Evolutionary conservation across 768 basidiomycete genomes (phyloP).

Genomic region (Hortiboletus flavorubellus): DNA sequence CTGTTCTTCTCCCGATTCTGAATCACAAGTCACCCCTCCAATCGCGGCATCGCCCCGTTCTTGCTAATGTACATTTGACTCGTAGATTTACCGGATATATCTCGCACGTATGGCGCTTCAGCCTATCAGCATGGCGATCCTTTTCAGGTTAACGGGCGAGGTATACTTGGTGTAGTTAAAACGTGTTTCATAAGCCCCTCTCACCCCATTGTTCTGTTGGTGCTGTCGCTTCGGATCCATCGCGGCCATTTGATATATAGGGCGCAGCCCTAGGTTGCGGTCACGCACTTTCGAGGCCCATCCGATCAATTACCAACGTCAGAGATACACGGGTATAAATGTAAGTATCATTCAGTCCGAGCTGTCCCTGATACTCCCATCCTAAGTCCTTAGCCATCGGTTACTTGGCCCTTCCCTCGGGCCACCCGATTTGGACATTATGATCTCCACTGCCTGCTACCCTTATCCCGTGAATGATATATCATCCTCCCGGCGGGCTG

Average conservation of each 20-base stretch:
- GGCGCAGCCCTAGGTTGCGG: slow-evolving; percentile 27
- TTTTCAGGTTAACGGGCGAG: slow-evolving; percentile 16
- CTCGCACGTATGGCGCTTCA: slow-evolving; percentile 11
- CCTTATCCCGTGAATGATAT: slow-evolving; percentile 26
- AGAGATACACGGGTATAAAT: slow-evolving; percentile 32
- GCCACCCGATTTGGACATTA: slow-evolving; percentile 24
- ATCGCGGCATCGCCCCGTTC: slow-evolving; percentile 26
- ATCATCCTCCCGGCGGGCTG: slow-evolving; percentile 20
- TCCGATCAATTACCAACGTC: slow-evolving; percentile 31
- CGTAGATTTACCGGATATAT: slow-evolving; percentile 37
- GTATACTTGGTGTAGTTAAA: slow-evolving; percentile 20
- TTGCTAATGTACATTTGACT: slow-evolving; percentile 1
- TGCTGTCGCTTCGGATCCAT: slow-evolving; percentile 23
- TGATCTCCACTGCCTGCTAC: slow-evolving; percentile 32
- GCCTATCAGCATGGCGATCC: slow-evolving; percentile 17
- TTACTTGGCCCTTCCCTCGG: slow-evolving; percentile 15
- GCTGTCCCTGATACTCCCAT: slow-evolving; percentile 28
- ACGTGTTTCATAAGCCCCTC: slow-evolving; percentile 33
- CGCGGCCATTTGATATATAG: slow-evolving; percentile 34
- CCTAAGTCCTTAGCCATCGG: slow-evolving; percentile 17
- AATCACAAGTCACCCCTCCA: slow-evolving; percentile 13
- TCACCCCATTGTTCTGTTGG: slow-evolving; percentile 24
- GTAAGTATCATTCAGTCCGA: slow-evolving; percentile 19
- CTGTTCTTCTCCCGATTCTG: slow-evolving; percentile 20
- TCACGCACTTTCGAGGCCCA: slow-evolving; percentile 28